These are phyloP conservation scores for Blastocystis sp. DNA, from an alignment of 352 stramenopile genomes.

Conservation along the genomic window DNA sequence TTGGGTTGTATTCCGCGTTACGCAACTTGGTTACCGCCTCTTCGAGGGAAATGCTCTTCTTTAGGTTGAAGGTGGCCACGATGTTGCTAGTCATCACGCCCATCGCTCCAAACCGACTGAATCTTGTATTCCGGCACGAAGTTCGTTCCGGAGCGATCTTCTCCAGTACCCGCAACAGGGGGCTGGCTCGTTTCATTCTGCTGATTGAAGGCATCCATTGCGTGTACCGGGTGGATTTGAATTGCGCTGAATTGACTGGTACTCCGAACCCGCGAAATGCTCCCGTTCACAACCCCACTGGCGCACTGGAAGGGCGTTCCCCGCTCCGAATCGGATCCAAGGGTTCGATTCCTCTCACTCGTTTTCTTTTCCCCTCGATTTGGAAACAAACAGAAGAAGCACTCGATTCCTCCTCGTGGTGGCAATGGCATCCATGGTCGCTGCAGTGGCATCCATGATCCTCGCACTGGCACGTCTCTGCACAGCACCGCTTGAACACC, in stretches of 20 bases:
- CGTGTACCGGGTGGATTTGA: not conserved
- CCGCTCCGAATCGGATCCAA: not conserved
- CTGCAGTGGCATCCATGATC: not conserved
- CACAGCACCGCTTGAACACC: not conserved
- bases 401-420: not conserved
- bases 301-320: not conserved
- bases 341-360: not conserved
- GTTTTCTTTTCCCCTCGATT: constrained; percentile 28
- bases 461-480: not conserved
- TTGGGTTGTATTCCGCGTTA: constrained; percentile 99
- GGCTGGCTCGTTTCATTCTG: not conserved
- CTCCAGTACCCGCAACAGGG: not conserved
- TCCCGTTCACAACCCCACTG: not conserved
- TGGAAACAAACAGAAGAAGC: constrained; percentile 48
- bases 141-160: not conserved
- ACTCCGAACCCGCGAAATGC: not conserved
- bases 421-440: constrained; percentile 1
- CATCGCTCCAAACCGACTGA: constrained; percentile 3
- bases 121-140: constrained; percentile 33
- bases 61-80: constrained; percentile 92
- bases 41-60: constrained; percentile 92
- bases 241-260: not conserved
- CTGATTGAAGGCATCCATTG: not conserved
- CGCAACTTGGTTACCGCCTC: constrained; percentile 92
- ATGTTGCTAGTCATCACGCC: constrained; percentile 84